Percentiles rank a stretch among this genome's conserved stretches.
phyloP scores from a whole-genome alignment of 768 basidiomycete species.

The Leucocoprinus sp. region DNA sequence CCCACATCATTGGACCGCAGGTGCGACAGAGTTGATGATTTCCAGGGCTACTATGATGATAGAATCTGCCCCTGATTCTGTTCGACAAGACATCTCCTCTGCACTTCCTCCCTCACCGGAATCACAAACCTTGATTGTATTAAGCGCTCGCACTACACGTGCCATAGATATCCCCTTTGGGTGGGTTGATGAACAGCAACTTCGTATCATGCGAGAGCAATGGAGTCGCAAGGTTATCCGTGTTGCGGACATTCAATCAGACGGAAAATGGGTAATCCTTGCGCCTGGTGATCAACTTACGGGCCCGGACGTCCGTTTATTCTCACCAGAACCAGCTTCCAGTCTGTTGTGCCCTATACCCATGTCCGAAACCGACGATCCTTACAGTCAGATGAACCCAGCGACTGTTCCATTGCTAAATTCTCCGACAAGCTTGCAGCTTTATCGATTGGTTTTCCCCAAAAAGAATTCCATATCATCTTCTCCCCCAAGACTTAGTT shows the following conservation, averaged over 20 bases:
- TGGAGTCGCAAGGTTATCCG: slow-evolving; percentile 67
- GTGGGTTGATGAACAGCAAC: slow-evolving; percentile 61
- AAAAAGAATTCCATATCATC: slow-evolving; percentile 33
- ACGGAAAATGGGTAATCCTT: slow-evolving; percentile 80
- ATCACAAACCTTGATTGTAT: slow-evolving; percentile 31
- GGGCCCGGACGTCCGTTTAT: slow-evolving; percentile 11
- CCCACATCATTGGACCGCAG: slow-evolving; percentile 73
- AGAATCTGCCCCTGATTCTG: slow-evolving; percentile 12
- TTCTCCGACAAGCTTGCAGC: slow-evolving; percentile 51
- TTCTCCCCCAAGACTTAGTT: slow-evolving; percentile 56
- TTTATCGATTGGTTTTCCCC: slow-evolving; percentile 67
- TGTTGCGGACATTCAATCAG: slow-evolving; percentile 71
- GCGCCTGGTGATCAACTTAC: slow-evolving; percentile 44
- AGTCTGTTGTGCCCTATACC: slow-evolving; percentile 18
- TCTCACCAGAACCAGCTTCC: slow-evolving; percentile 14
- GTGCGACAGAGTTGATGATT: slow-evolving; percentile 70
- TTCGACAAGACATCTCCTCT: slow-evolving; percentile 15
- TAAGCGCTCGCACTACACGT: slow-evolving; percentile 53
- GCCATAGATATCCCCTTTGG: slow-evolving; percentile 66
- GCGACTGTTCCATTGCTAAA: slow-evolving; percentile 18
- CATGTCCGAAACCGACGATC: slow-evolving; percentile 11
- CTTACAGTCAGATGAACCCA: slow-evolving; percentile 1
- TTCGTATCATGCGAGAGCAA: slow-evolving; percentile 60
- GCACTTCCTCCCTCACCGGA: slow-evolving; percentile 18
- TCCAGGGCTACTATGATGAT: slow-evolving; percentile 21